Evolutionary conservation across 2,329 filamentous ascomycete genomes (phyloP), one percentile per base, ranked within the genome.

Genomic region (Ophiostoma quercus): DNA sequence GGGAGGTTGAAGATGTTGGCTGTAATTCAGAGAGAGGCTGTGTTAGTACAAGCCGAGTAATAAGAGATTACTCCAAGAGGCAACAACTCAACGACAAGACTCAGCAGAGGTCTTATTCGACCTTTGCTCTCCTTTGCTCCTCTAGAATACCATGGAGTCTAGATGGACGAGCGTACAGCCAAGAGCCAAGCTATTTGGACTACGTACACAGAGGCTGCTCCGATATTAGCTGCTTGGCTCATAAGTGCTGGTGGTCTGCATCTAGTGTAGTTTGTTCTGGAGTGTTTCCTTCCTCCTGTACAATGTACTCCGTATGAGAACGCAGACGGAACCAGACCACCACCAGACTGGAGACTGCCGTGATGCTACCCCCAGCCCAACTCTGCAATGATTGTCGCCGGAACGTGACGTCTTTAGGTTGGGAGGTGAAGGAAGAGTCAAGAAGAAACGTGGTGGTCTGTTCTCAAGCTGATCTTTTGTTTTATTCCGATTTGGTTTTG

Each of bases 201-300:
- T 57, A 29, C n/a, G n/a, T 57, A 57, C 51, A 25, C 22, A 57
- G 51, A 57, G 19, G 51, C 51, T 57, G 51, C 51, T 25, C n/a
- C 51, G 51, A 57, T 57, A 57, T 57, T 57, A 57, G 51, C 25
- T 57, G 51, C 51, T 57, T 57, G 51, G 51, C 51, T 25, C n/a
- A 25, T 29, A 25, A 3, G 1, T 25, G 51, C 16, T 47, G 43
- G 41, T 47, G 16, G 14, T n/a, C 43, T 47, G 43, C 14, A 19
- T 47, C 5, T 14, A n/a, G 43, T 19, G 43, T 16, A 19, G 39
- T 43, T 43, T 16, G 14, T 43, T 43, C 39, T 34, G 34, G 34
- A 34, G 34, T 34, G 34, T 29, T 29, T 29, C 25, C 2, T 29
- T 29, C 25, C 2, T 1, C 25, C 25, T 29, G 25, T 29, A 29